phyloP scores from a whole-genome alignment of 495 filamentous ascomycete species.

The Immersiella caudata region DNA sequence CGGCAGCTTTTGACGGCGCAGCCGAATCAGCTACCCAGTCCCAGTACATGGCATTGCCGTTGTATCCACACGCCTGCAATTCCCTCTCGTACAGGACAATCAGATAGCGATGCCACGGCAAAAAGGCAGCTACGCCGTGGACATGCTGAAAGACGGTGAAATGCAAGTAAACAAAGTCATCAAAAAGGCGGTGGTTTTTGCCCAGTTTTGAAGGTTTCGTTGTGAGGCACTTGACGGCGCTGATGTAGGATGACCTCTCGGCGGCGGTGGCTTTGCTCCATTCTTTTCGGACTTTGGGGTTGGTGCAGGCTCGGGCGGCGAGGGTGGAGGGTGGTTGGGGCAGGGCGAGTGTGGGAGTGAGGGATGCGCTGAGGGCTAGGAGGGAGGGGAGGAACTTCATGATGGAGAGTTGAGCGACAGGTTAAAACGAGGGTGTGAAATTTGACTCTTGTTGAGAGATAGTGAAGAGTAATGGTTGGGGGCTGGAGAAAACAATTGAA shows the following conservation, averaged over 20 bases:
- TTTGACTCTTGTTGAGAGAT: too few species aligned
- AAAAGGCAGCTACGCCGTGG: too few species aligned
- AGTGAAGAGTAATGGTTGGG: too few species aligned
- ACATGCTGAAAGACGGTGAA: neutral
- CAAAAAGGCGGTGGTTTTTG: slow-evolving; percentile 4
- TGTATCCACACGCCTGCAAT: too few species aligned
- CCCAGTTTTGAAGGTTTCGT: slow-evolving; percentile 1
- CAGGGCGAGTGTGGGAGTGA: neutral
- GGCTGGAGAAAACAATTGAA: too few species aligned
- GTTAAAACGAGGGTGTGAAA: too few species aligned
- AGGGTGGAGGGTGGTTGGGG: neutral
- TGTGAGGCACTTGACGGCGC: slow-evolving; percentile 1
- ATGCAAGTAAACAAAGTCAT: slow-evolving; percentile 14
- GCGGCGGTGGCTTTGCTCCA: slow-evolving; percentile 15
- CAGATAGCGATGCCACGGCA: too few species aligned
- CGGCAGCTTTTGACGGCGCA: slow-evolving; percentile 11
- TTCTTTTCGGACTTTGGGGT: slow-evolving; percentile 14
- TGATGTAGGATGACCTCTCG: slow-evolving; percentile 16
- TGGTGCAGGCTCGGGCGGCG: neutral
- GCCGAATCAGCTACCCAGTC: neutral
- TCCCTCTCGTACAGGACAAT: too few species aligned
- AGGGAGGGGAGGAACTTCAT: slow-evolving; percentile 15
- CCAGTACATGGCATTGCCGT: too few species aligned
- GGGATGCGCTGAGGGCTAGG: neutral
- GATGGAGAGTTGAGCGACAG: too few species aligned